phyloP scores from a whole-genome alignment of 257 asterid species.

The Solanum ossicruentum region DNA sequence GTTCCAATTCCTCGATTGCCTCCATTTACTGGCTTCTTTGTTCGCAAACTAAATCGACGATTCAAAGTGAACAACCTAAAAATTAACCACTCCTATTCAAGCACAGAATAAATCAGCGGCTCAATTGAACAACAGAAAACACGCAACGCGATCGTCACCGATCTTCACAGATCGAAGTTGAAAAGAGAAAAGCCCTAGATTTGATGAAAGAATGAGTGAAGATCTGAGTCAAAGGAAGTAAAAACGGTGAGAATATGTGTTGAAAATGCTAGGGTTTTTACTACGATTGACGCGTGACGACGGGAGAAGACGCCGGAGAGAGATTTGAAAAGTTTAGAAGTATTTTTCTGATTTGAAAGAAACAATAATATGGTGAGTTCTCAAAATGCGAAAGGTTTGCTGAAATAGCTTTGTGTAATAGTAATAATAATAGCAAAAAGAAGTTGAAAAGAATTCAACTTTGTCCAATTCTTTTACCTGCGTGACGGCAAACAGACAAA shows the following conservation, averaged over 20 bases:
- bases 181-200: conserved; percentile 9
- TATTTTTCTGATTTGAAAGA: conserved; percentile 15
- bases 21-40: conserved; percentile 26
- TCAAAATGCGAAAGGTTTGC: not conserved
- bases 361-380: not conserved
- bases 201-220: not conserved
- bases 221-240: conserved; percentile 5
- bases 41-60: not conserved
- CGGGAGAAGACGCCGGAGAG: conserved; percentile 14
- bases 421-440: not conserved
- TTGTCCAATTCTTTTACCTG: not conserved
- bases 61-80: not conserved
- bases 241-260: not conserved
- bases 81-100: too few relatives aligned
- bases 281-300: not conserved
- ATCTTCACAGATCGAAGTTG: not conserved
- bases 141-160: not conserved
- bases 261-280: not conserved
- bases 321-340: conserved; percentile 20
- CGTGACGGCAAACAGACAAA: not conserved
- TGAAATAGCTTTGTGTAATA: not conserved
- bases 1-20: conserved; percentile 74
- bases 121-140: not conserved
- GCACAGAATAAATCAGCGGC: not conserved
- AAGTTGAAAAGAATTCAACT: not conserved